phyloP scores from a whole-genome alignment of 2,329 filamentous ascomycete species.

The Botryotinia convoluta region DNA sequence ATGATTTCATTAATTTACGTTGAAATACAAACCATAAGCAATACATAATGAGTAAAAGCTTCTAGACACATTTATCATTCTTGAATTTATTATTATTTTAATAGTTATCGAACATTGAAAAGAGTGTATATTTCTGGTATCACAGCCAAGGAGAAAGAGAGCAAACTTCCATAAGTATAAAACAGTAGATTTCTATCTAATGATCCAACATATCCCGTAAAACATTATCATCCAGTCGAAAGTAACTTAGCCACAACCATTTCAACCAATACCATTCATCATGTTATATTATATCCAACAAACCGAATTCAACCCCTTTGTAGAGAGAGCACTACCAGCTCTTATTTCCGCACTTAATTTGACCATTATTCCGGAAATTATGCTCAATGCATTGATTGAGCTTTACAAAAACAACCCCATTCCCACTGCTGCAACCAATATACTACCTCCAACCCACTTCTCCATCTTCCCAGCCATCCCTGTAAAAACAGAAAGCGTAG shows the following conservation, averaged over 20 bases:
- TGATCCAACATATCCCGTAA: not conserved
- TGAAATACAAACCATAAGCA: accelerated
- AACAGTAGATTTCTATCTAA: not conserved
- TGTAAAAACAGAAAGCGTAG: not conserved
- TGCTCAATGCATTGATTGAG: not conserved
- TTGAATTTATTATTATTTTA: not conserved
- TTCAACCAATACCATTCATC: not conserved
- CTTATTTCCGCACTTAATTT: not conserved
- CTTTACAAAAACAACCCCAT: slow-evolving; percentile 11
- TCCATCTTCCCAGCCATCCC: slow-evolving; percentile 3
- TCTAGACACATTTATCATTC: accelerated
- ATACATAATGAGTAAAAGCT: not conserved
- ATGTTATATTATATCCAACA: not conserved
- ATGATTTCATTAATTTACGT: accelerated
- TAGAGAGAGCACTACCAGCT: not conserved
- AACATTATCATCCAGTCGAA: slow-evolving; percentile 1
- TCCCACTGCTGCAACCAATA: slow-evolving; percentile 1
- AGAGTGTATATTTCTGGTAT: not conserved
- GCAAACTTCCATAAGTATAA: not conserved
- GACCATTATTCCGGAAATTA: accelerated
- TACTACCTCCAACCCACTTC: not conserved
- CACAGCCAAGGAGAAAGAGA: not conserved
- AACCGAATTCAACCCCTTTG: not conserved
- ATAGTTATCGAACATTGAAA: not conserved
- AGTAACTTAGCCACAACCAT: not conserved